These are phyloP conservation scores for Talaromyces amestolkiae DNA, from an alignment of 2,329 filamentous ascomycete genomes.

Conservation along the genomic window DNA sequence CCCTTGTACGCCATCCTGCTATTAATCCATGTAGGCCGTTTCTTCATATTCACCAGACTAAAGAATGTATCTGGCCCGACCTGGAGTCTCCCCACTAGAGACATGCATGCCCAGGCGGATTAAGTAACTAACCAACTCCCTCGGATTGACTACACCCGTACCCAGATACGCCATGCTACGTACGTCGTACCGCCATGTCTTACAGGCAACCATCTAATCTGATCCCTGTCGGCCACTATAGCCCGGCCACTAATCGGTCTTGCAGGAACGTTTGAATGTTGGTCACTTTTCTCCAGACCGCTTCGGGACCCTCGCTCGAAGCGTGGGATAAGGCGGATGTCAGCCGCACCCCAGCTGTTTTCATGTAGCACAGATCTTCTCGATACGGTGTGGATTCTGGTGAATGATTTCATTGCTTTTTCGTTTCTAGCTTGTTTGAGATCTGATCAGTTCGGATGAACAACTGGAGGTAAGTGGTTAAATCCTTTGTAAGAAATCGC, in stretches of 20 bases:
- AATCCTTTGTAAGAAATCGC: background rate
- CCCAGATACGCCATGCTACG: background rate
- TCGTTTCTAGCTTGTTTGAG: background rate
- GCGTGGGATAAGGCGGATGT: constrained; percentile 2
- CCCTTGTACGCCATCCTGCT: background rate
- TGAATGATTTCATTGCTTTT: background rate
- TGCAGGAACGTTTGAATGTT: background rate
- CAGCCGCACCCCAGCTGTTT: constrained; percentile 18
- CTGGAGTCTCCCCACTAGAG: background rate
- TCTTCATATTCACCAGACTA: background rate
- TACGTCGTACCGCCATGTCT: background rate
- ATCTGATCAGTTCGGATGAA: background rate
- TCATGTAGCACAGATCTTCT: constrained; percentile 13
- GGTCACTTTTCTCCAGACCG: constrained; percentile 8
- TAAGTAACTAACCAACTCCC: background rate
- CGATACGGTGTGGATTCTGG: constrained; percentile 14
- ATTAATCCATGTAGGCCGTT: background rate
- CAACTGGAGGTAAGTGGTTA: background rate
- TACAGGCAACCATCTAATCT: constrained; percentile 2
- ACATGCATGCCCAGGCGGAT: background rate
- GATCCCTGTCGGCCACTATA: constrained; percentile 3
- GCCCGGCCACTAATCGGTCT: background rate
- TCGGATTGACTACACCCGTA: background rate
- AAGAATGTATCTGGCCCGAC: background rate
- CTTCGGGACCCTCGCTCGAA: background rate